Evolutionary conservation across 805 yeast genomes (phyloP).

Genomic region (Sugiyamaella boreocaroliniensis): DNA sequence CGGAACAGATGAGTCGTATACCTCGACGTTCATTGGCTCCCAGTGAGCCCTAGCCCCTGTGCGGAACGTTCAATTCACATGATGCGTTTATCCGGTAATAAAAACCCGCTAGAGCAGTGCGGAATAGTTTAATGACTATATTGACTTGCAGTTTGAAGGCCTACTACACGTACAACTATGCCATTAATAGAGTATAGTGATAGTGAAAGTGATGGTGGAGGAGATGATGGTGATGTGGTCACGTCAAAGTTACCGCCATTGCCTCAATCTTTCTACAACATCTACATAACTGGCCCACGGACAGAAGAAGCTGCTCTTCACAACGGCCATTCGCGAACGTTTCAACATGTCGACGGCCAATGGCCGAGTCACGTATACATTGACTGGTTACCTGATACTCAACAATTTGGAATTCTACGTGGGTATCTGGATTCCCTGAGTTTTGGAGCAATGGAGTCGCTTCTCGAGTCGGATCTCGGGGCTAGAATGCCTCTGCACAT

Average conservation of each 20-base stretch:
- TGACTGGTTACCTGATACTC: constrained; percentile 22
- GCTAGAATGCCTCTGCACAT: constrained; percentile 23
- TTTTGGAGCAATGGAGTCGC: constrained; percentile 5
- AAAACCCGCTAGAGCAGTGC: background rate
- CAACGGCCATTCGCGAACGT: constrained; percentile 15
- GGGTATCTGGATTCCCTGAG: background rate
- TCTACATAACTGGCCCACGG: constrained; percentile 18
- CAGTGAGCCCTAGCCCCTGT: background rate
- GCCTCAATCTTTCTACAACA: constrained; percentile 20
- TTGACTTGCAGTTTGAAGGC: too few species aligned
- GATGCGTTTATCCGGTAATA: background rate
- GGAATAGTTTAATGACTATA: background rate
- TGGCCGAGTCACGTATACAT: constrained; percentile 26
- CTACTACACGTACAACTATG: background rate
- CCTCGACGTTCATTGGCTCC: background rate
- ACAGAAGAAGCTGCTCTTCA: constrained; percentile 15
- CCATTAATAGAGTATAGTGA: constrained; percentile 1
- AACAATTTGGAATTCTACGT: constrained; percentile 2
- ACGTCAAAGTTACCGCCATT: constrained; percentile 13
- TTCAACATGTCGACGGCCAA: constrained; percentile 20
- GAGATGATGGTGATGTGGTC: background rate
- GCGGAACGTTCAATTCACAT: too few species aligned
- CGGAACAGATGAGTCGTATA: background rate
- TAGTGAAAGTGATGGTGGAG: constrained; percentile 1
- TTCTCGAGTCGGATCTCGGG: constrained; percentile 18